A percentile compares a stretch with the other conserved stretches of the same genome.
These are phyloP conservation scores for Medicago truncatula DNA, from an alignment of 306 rosid species.

Conservation along the genomic window MtrunA17r5.0-ANR NC_053045.1:4405001-4405500, in stretches of 20 bases:
- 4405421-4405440: too few relatives aligned
- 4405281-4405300: background rate
- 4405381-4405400: too few relatives aligned
- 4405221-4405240: background rate
- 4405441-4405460: too few relatives aligned
- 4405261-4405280: background rate
- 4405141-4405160: too few relatives aligned
- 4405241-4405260: background rate
- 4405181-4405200: too few relatives aligned
- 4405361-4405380: background rate
- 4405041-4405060: background rate
- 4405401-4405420: too few relatives aligned
- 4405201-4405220: background rate
- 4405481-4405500: too few relatives aligned
- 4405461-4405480: too few relatives aligned
- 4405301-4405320: background rate
- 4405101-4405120: background rate
- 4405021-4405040: background rate
- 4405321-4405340: background rate
- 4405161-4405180: background rate
- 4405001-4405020: background rate
- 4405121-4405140: background rate
- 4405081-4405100: background rate
- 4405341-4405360: background rate
- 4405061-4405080: background rate